Evolutionary conservation across 176 grass and related monocot species (phyloP).

Genomic region (Olyra latifolia): DNA sequence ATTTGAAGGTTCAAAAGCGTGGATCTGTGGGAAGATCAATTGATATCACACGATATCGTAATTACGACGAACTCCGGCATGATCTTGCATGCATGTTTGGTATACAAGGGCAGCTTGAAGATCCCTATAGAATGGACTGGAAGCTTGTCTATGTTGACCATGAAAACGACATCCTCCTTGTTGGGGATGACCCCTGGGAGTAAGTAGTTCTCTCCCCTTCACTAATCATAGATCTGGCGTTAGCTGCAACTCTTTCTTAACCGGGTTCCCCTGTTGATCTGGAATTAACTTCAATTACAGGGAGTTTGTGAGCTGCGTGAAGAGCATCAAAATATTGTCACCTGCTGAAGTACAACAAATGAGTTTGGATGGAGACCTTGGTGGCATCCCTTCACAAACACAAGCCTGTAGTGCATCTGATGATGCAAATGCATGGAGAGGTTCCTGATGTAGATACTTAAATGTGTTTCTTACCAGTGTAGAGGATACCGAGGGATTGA

Average conservation of each 20-base stretch:
- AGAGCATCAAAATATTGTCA: conserved; percentile 97
- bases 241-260: neutral
- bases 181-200: conserved; percentile 99
- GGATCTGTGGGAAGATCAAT: conserved; percentile 97
- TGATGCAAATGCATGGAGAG: conserved; percentile 78
- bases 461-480: conserved; percentile 46
- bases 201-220: conserved; percentile 57
- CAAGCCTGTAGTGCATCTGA: conserved; percentile 89
- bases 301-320: conserved; percentile 95
- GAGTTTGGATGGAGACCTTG: conserved; percentile 94
- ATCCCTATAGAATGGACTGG: conserved; percentile 86
- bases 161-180: conserved; percentile 93
- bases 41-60: conserved; percentile 81
- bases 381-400: conserved; percentile 64
- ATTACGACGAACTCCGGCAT: conserved; percentile 83
- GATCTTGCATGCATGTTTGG: conserved; percentile 97
- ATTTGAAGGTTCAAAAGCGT: conserved; percentile 95
- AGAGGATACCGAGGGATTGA: conserved; percentile 27
- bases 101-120: conserved; percentile 90
- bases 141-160: conserved; percentile 98
- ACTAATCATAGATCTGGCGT: neutral
- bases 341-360: conserved; percentile 95
- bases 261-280: neutral
- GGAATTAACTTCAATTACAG: conserved; percentile 36
- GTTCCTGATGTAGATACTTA: conserved; percentile 50